A percentile compares a stretch with the other conserved stretches of the same genome.
Evolutionary conservation across 441 rosid species (phyloP).

Genomic region (Eutrema salsugineum): DNA sequence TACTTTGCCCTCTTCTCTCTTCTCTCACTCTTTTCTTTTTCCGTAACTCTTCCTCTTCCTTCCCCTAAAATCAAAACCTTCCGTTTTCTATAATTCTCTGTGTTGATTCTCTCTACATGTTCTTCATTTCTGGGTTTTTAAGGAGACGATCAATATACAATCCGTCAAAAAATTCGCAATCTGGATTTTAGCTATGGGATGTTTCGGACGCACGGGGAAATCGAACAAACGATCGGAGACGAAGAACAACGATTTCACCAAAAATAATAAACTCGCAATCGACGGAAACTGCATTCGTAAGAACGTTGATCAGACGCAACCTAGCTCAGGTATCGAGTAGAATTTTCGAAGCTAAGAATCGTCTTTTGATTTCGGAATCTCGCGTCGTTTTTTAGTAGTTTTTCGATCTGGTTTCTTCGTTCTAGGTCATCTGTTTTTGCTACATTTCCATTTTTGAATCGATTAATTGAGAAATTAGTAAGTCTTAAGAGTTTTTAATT

Average conservation of each 20-base stretch:
- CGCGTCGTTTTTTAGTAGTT: background rate
- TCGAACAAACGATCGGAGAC: conserved; percentile 38
- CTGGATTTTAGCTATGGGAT: conserved; percentile 43
- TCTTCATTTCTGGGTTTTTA: background rate
- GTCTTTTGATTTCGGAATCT: background rate
- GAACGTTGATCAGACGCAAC: conserved; percentile 24
- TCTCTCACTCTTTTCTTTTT: background rate
- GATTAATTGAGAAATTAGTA: background rate
- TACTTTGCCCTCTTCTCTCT: background rate
- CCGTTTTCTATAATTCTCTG: background rate
- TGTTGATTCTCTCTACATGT: background rate
- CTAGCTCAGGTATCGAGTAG: conserved; percentile 40
- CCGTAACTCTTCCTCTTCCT: conserved; percentile 14
- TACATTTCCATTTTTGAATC: background rate
- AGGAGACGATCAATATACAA: background rate
- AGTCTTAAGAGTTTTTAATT: too few relatives aligned
- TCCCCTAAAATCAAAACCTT: background rate
- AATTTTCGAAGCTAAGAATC: background rate
- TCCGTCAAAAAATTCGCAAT: background rate
- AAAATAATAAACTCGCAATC: background rate
- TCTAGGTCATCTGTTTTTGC: background rate
- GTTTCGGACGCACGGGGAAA: conserved; percentile 47
- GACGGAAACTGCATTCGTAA: background rate
- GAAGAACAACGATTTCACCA: conserved; percentile 9
- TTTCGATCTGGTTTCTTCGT: background rate